Conservation (phyloP, 371 early-diverging fungal species). For the Lichtheimia ramosa region DNA sequence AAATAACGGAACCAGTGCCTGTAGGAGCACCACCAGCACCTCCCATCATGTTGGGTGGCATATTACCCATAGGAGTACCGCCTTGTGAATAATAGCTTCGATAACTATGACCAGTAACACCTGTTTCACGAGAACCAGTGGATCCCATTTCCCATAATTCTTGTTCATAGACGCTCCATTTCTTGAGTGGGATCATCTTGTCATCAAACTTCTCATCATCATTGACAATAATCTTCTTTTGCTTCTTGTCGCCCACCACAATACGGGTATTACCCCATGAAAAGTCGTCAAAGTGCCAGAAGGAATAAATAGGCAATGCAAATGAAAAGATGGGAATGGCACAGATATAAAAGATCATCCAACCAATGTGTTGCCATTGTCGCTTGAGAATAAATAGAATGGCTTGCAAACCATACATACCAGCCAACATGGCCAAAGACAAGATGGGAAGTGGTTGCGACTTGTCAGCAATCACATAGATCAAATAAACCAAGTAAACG, state of each 20-base stretch:
- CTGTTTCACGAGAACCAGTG: slow-evolving; percentile 57
- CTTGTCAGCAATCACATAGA: slow-evolving; percentile 60
- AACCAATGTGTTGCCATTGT: slow-evolving; percentile 94
- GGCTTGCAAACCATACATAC: slow-evolving; percentile 86
- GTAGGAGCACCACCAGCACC: slow-evolving; percentile 2
- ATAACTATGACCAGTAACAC: slow-evolving; percentile 42
- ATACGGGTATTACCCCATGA: slow-evolving; percentile 93
- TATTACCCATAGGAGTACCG: slow-evolving; percentile 5
- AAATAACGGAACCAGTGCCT: slow-evolving; percentile 30
- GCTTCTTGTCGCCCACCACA: slow-evolving; percentile 70
- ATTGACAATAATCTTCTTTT: slow-evolving; percentile 65
- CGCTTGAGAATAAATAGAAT: slow-evolving; percentile 84
- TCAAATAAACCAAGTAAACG: slow-evolving; percentile 77
- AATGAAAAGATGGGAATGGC: slow-evolving; percentile 86
- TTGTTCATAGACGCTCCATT: slow-evolving; percentile 92
- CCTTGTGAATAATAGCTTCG: slow-evolving; percentile 35
- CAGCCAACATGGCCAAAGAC: slow-evolving; percentile 60
- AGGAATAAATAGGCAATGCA: slow-evolving; percentile 77
- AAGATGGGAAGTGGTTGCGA: slow-evolving; percentile 55
- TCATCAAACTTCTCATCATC: slow-evolving; percentile 85
- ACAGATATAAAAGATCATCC: slow-evolving; percentile 93
- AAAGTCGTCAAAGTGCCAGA: slow-evolving; percentile 94
- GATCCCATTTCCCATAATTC: slow-evolving; percentile 77
- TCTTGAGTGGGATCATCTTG: slow-evolving; percentile 83
- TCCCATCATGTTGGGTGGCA: neutral